Conservation (phyloP, 345 rosid species). For the Gynandropsis gynandra region DNA sequence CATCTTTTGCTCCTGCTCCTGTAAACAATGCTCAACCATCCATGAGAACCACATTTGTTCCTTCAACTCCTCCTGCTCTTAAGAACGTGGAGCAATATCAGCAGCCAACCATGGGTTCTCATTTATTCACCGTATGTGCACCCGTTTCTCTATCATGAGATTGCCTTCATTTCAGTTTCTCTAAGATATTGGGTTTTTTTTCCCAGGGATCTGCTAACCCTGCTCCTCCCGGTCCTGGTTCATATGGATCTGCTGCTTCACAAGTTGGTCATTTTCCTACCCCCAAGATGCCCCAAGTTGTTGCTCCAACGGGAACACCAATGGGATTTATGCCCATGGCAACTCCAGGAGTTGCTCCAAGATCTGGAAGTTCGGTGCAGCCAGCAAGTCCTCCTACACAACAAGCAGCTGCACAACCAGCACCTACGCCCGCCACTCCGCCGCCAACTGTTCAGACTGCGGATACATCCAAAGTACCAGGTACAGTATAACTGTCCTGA, state of each 20-base stretch:
- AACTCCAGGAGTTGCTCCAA: slow-evolving; percentile 49
- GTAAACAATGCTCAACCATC: slow-evolving; percentile 43
- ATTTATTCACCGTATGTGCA: slow-evolving; percentile 68
- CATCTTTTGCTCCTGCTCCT: slow-evolving; percentile 44
- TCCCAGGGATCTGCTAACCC: slow-evolving; percentile 55
- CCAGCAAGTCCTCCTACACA: slow-evolving; percentile 58
- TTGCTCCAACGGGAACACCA: slow-evolving; percentile 44
- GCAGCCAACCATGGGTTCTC: slow-evolving; percentile 70
- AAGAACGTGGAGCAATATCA: slow-evolving; percentile 80
- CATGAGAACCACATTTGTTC: slow-evolving; percentile 69
- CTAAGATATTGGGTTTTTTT: slow-evolving; percentile 14
- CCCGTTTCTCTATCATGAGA: neutral
- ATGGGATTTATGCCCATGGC: slow-evolving; percentile 63
- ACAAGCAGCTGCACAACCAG: slow-evolving; percentile 45
- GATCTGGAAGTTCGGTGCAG: slow-evolving; percentile 66
- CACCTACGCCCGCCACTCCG: slow-evolving; percentile 56
- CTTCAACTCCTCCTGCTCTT: slow-evolving; percentile 69
- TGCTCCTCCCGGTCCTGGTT: slow-evolving; percentile 42
- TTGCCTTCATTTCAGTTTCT: slow-evolving; percentile 6
- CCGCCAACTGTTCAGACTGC: slow-evolving; percentile 92
- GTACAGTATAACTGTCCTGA: slow-evolving; percentile 30
- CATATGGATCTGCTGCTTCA: slow-evolving; percentile 42
- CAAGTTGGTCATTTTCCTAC: slow-evolving; percentile 47
- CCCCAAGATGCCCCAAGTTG: slow-evolving; percentile 46
- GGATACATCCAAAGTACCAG: slow-evolving; percentile 80